A percentile compares a stretch with the other conserved stretches of the same genome.
phyloP scores from a whole-genome alignment of 108 stramenopile genomes.

The Nannochloropsis salina region DNA sequence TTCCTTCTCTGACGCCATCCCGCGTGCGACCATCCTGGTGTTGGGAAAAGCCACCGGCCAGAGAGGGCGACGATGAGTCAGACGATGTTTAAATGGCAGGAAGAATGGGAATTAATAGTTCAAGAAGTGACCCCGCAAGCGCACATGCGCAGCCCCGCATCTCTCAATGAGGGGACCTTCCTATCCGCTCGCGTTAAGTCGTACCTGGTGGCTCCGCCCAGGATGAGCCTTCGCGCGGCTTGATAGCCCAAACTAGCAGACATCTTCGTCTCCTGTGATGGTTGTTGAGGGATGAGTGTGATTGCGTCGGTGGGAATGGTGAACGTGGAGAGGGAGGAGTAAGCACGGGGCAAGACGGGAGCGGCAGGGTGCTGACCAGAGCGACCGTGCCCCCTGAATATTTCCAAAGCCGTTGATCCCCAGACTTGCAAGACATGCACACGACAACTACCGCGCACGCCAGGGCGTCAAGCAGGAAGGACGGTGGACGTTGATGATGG shows the following conservation, averaged over 20 bases:
- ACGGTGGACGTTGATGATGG: too few relatives aligned
- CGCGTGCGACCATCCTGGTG: slow-evolving; percentile 36
- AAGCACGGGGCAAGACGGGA: background rate
- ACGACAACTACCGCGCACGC: too few relatives aligned
- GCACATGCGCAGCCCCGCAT: too few relatives aligned
- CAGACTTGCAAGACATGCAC: too few relatives aligned
- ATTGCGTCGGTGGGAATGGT: background rate
- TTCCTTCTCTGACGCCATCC: slow-evolving; percentile 58
- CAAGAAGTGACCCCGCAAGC: background rate
- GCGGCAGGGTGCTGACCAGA: too few relatives aligned
- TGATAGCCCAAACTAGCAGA: slow-evolving; percentile 2
- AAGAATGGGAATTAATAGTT: background rate
- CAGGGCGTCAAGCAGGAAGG: too few relatives aligned
- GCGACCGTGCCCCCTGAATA: too few relatives aligned
- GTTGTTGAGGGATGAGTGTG: background rate
- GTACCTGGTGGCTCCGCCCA: slow-evolving; percentile 7
- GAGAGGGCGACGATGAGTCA: background rate
- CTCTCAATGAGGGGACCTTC: too few relatives aligned
- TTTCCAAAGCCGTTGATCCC: too few relatives aligned
- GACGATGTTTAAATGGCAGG: background rate
- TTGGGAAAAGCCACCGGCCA: background rate
- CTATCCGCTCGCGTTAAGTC: background rate
- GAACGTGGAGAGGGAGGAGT: background rate
- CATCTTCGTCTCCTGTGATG: slow-evolving; percentile 9
- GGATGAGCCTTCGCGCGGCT: background rate